Evolutionary conservation across 2,329 filamentous ascomycete species (phyloP).

Genomic region (Blastomyces percursus): DNA sequence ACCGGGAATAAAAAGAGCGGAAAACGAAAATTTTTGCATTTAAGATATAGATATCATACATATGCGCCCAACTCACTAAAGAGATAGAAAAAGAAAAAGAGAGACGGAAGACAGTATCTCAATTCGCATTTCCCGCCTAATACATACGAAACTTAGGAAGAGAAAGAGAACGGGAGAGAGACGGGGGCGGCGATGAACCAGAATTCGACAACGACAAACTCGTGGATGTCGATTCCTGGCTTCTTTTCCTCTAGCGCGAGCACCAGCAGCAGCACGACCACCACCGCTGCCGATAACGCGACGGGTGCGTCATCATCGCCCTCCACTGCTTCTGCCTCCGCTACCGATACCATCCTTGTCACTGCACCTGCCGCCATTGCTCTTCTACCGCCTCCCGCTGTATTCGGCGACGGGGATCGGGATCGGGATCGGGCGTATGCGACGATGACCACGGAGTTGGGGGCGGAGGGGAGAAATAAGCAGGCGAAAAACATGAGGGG

Average conservation of each 20-base stretch:
- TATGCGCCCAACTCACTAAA: neutral
- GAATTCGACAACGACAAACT: slow-evolving; percentile 45
- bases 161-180: neutral
- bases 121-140: too few species aligned
- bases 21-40: neutral
- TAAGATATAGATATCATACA: neutral
- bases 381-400: neutral
- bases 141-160: too few species aligned
- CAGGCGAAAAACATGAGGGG: slow-evolving; percentile 16
- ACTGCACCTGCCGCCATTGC: slow-evolving; percentile 12
- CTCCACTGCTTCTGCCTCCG: neutral
- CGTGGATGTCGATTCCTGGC: slow-evolving; percentile 37
- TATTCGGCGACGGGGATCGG: neutral
- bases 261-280: neutral
- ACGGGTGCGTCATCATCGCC: slow-evolving; percentile 10
- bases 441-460: slow-evolving; percentile 8
- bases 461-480: slow-evolving; percentile 18
- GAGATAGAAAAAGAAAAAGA: too few species aligned
- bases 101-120: too few species aligned
- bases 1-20: neutral
- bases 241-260: slow-evolving; percentile 33
- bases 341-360: too few species aligned
- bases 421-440: slow-evolving; percentile 1
- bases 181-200: slow-evolving; percentile 45
- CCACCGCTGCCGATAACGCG: slow-evolving; percentile 13